phyloP scores from a whole-genome alignment of 257 asterid genomes.

The Craterostigma plantagineum region DNA sequence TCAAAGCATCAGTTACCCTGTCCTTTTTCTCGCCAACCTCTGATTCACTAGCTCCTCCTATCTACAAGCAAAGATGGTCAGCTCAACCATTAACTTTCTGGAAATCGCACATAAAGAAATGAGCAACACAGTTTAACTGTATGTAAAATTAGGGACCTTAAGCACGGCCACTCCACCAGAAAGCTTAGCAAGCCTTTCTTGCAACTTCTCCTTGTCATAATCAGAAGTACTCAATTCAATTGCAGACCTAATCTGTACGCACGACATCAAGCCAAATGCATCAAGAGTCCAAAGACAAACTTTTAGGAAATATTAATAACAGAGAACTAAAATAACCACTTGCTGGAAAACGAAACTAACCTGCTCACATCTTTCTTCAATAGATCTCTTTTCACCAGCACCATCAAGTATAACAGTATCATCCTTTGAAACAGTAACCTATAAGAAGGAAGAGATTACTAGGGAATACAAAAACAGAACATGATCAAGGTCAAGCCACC shows the following conservation, averaged over 20 bases:
- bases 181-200: constrained; percentile 86
- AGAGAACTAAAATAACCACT: no score
- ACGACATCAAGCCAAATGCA: no score
- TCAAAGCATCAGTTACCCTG: constrained; percentile 84
- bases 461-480: no score
- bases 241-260: constrained; percentile 50
- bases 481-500: no score
- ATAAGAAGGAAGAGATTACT: not conserved
- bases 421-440: constrained; percentile 86
- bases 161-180: constrained; percentile 97
- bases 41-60: constrained; percentile 95
- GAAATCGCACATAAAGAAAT: no score
- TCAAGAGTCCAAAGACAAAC: no score
- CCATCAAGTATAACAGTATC: constrained; percentile 88
- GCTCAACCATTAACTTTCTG: not conserved
- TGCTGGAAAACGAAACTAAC: no score
- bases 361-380: constrained; percentile 85
- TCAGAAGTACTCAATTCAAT: constrained; percentile 77
- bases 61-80: constrained; percentile 18
- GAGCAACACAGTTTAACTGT: not conserved
- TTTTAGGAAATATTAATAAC: no score
- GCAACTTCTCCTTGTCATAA: constrained; percentile 85
- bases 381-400: constrained; percentile 65
- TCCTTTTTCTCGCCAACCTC: constrained; percentile 96
- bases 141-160: constrained; percentile 28